Evolutionary conservation across 352 stramenopile species (phyloP), one percentile per base, ranked within the genome.

Genomic region (Globisporangium nagaii): DNA sequence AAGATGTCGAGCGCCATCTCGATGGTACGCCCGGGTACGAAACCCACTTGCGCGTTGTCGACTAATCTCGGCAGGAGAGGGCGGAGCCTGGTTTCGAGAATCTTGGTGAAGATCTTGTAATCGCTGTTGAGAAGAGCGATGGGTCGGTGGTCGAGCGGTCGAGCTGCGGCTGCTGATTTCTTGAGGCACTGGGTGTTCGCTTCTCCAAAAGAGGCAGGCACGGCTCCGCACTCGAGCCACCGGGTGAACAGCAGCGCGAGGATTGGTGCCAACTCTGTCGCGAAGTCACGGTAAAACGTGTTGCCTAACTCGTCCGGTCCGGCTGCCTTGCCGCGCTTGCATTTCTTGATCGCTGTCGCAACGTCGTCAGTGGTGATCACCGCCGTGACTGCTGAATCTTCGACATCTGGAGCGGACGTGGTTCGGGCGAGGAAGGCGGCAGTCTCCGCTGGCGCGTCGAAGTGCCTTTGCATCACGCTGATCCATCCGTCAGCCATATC

Each of bases 81-180:
- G 20, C 63, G 53, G 0, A 71, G 2, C 0, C 53, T 36, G 0
- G 13, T 17, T 0, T 53, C 63, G 0, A 71, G 7, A 0, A 71
- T 4, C 17, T 55, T 46, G 1, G 59, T 60, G 13, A 65, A 32
- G 13, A 71, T 50, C 39, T 71, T 71, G 63, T 71, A 71, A 27
- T 47, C 53, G 9, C 53, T 62, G 8, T 59, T 47, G 2, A 71
- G 63, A 5, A 71, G 59, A 15, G 56, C 32, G 25, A 67, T 68
- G 0, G 63, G 59, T 1, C 63, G 11, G 30, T 68, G 64, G 27
- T 68, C 44, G n/a, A 62, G 55, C 1, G 54, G 19, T 25, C 3
- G 3, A 6, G 39, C 19, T 20, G 39, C 9, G 2, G 19, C 20
- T 11, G n/a, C 10, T 27, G 39, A 27, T n/a, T 44, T 44, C 20